Conservation (phyloP, 2,329 filamentous ascomycete species). For the Aspergillus amoenus region DNA sequence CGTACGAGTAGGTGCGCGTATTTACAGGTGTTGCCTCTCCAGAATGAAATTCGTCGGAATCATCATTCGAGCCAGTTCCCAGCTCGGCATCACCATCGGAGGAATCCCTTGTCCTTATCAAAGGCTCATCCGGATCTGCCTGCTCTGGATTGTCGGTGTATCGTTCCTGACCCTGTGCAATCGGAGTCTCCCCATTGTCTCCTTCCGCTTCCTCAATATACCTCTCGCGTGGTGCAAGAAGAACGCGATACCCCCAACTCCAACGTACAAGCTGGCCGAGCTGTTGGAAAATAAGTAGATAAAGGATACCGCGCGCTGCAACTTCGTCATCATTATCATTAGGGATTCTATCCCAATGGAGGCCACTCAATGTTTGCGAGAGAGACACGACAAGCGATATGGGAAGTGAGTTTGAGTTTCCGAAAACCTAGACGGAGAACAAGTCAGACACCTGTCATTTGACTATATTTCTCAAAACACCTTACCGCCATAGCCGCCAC, state of each 20-base stretch:
- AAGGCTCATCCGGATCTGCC: conserved; percentile 37
- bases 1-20: conserved; percentile 33
- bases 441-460: background rate
- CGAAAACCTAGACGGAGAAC: conserved; percentile 65
- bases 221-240: conserved; percentile 77
- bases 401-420: conserved; percentile 95
- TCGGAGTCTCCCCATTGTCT: conserved; percentile 31
- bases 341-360: conserved; percentile 90
- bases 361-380: conserved; percentile 83
- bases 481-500: conserved; percentile 88
- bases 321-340: conserved; percentile 96
- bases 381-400: conserved; percentile 94
- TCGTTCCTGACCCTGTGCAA: conserved; percentile 40
- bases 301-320: conserved; percentile 87
- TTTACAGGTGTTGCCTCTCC: conserved; percentile 43
- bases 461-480: conserved; percentile 8
- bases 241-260: conserved; percentile 96
- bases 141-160: conserved; percentile 43
- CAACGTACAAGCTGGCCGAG: conserved; percentile 91
- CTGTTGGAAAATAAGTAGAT: conserved; percentile 96
- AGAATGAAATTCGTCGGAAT: conserved; percentile 31
- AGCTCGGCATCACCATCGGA: conserved; percentile 25
- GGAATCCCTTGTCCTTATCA: conserved; percentile 31
- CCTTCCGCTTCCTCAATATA: conserved; percentile 45
- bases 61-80: conserved; percentile 14